Conservation (phyloP, 352 stramenopile species). For the Blastocystis sp. region DNA sequence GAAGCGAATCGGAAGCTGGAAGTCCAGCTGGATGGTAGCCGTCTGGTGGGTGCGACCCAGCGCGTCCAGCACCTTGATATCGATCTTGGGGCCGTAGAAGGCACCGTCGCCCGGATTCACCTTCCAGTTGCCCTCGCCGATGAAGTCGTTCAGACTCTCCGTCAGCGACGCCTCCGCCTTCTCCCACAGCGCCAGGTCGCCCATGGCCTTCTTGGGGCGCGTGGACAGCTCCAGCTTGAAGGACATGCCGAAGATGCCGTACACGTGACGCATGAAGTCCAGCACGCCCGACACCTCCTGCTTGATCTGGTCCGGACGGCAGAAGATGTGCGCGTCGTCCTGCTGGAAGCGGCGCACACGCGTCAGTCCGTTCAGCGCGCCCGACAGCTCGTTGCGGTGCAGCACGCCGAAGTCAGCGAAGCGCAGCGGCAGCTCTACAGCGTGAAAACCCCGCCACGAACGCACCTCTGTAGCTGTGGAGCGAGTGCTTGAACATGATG, state of each 20-base stretch:
- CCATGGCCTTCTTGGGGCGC: constrained; percentile 92
- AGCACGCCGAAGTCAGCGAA: constrained; percentile 97
- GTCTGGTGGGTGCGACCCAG: constrained; percentile 96
- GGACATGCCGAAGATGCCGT: constrained; percentile 94
- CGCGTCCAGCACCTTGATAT: constrained; percentile 96
- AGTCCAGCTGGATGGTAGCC: constrained; percentile 96
- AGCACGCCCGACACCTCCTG: constrained; percentile 87
- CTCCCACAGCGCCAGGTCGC: constrained; percentile 90
- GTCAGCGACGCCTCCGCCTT: constrained; percentile 82
- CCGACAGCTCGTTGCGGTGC: constrained; percentile 93
- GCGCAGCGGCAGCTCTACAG: constrained; percentile 90
- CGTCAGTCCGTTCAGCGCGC: constrained; percentile 93
- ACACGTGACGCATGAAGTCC: constrained; percentile 96
- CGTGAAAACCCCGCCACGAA: background rate
- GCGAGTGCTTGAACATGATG: constrained; percentile 91
- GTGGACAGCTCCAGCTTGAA: constrained; percentile 96
- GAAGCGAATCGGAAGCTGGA: constrained; percentile 97
- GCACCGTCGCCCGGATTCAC: constrained; percentile 95
- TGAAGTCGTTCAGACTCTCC: constrained; percentile 91
- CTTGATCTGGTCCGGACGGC: constrained; percentile 90
- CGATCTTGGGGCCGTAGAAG: constrained; percentile 99
- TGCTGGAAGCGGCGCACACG: constrained; percentile 94
- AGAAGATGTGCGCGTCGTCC: constrained; percentile 98
- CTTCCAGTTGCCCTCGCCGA: constrained; percentile 90
- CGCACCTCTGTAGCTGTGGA: constrained; percentile 87